phyloP scores from a whole-genome alignment of 1,284 basidiomycete genomes.

The Malassezia arunalokei region DNA sequence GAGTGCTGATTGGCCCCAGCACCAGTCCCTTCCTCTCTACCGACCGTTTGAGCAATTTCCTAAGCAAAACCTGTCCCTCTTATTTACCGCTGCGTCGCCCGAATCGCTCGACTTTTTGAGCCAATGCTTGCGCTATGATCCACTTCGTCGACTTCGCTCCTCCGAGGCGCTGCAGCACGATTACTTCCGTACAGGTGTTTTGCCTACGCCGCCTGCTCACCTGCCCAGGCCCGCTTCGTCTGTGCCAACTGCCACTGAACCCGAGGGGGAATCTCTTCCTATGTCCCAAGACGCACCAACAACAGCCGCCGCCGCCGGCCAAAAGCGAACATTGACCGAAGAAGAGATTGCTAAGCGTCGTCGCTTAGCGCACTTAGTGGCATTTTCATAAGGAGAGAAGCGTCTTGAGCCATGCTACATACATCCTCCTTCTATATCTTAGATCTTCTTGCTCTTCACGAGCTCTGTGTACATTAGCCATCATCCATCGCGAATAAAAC shows the following conservation, averaged over 20 bases:
- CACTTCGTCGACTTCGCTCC: constrained; percentile 67
- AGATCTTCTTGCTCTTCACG: constrained; percentile 46
- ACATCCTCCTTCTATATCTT: constrained; percentile 9
- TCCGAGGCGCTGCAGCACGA: constrained; percentile 31
- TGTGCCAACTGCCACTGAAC: background rate
- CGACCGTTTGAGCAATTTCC: constrained; percentile 52
- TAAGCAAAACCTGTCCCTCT: constrained; percentile 64
- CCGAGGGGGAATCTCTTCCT: background rate
- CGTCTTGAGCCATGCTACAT: background rate
- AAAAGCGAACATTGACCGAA: constrained; percentile 19
- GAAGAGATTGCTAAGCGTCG: constrained; percentile 34
- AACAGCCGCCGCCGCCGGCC: background rate
- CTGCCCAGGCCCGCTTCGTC: constrained; percentile 31
- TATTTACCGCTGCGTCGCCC: constrained; percentile 78
- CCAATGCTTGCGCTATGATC: constrained; percentile 73
- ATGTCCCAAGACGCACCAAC: constrained; percentile 13
- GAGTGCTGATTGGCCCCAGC: constrained; percentile 90
- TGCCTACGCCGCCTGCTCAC: constrained; percentile 27
- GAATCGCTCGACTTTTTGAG: constrained; percentile 74
- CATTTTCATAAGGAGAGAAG: constrained; percentile 9
- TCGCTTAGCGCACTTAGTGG: constrained; percentile 21
- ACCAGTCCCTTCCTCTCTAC: constrained; percentile 51
- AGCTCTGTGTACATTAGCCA: constrained; percentile 17
- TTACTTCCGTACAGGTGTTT: constrained; percentile 31
- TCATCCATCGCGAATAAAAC: constrained; percentile 46